These are phyloP conservation scores for Leccinum pachyderme DNA, from an alignment of 1,284 basidiomycete species.

Conservation along the genomic window DNA sequence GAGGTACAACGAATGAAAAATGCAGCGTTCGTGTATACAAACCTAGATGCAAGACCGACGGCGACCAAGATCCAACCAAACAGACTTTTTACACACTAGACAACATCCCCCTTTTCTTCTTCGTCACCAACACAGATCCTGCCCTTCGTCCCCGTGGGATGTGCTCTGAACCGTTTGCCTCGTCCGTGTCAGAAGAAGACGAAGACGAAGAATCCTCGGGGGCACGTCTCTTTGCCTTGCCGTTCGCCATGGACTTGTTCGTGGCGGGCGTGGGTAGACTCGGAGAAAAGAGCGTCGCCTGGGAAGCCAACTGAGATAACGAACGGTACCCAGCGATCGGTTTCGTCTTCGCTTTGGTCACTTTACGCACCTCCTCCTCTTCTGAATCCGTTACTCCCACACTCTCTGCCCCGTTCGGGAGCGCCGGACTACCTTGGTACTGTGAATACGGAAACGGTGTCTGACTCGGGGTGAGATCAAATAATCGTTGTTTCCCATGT, in stretches of 20 bases:
- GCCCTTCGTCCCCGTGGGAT: constrained; percentile 59
- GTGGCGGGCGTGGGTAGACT: constrained; percentile 22
- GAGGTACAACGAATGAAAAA: not conserved
- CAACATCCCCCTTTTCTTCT: constrained; percentile 25
- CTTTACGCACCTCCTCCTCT: constrained; percentile 32
- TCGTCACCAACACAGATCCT: constrained; percentile 36
- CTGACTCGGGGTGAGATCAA: constrained; percentile 44
- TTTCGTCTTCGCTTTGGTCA: constrained; percentile 27
- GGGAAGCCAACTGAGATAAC: constrained; percentile 49
- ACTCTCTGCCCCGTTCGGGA: not conserved
- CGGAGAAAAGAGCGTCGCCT: constrained; percentile 43
- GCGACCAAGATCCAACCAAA: not conserved
- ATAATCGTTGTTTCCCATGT: constrained; percentile 35
- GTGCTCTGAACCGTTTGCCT: constrained; percentile 42
- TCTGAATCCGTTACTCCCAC: constrained; percentile 27
- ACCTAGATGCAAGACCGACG: not conserved
- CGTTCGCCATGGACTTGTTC: constrained; percentile 19
- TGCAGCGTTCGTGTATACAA: not conserved
- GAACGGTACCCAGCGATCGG: constrained; percentile 38
- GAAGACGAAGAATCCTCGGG: constrained; percentile 36
- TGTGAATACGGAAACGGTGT: constrained; percentile 48
- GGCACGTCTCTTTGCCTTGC: constrained; percentile 35
- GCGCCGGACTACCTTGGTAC: constrained; percentile 21
- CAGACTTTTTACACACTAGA: constrained; percentile 2
- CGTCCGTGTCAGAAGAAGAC: constrained; percentile 41